These are phyloP conservation scores for Chlamydomonas reinhardtii DNA, from an alignment of 163 green algal species.

Conservation along the genomic window DNA sequence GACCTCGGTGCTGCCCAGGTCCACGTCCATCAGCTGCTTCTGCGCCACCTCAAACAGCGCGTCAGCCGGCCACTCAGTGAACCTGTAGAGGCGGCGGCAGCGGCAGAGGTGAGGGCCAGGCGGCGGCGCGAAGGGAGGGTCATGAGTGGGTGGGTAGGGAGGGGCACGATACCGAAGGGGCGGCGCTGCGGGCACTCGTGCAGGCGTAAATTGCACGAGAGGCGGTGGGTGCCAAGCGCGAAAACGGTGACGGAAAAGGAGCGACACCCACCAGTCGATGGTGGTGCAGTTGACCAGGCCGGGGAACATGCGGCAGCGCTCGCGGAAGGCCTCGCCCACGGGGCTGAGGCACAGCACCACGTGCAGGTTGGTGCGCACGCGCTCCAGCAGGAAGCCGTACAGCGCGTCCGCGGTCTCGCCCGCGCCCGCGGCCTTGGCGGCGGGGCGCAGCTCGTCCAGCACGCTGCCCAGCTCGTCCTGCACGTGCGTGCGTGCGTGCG, in stretches of 20 bases:
- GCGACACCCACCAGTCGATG: slow-evolving; percentile 83
- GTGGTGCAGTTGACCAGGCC: slow-evolving; percentile 92
- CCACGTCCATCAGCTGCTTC: slow-evolving; percentile 73
- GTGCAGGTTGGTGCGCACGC: slow-evolving; percentile 87
- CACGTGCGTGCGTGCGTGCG: background rate
- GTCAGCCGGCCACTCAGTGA: slow-evolving; percentile 90
- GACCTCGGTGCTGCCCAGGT: slow-evolving; percentile 73
- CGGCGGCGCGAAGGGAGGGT: too few relatives aligned
- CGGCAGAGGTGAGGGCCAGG: too few relatives aligned
- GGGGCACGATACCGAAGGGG: too few relatives aligned
- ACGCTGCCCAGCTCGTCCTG: slow-evolving; percentile 85
- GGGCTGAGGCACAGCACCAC: slow-evolving; percentile 90
- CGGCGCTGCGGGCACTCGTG: too few relatives aligned
- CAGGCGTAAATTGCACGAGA: too few relatives aligned
- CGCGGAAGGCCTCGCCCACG: slow-evolving; percentile 86
- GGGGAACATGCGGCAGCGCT: slow-evolving; percentile 90
- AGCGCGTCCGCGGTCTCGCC: slow-evolving; percentile 78
- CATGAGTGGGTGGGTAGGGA: too few relatives aligned
- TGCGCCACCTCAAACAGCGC: slow-evolving; percentile 87
- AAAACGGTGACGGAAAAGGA: too few relatives aligned
- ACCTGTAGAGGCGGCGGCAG: slow-evolving; percentile 37
- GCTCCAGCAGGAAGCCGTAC: slow-evolving; percentile 85
- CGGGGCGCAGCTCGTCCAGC: slow-evolving; percentile 76
- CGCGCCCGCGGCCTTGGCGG: slow-evolving; percentile 66
- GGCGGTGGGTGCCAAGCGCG: too few relatives aligned